Evolutionary conservation across 805 yeast species (phyloP), one percentile per base, ranked within the genome.

Genomic region (Myxozyma geophila): DNA sequence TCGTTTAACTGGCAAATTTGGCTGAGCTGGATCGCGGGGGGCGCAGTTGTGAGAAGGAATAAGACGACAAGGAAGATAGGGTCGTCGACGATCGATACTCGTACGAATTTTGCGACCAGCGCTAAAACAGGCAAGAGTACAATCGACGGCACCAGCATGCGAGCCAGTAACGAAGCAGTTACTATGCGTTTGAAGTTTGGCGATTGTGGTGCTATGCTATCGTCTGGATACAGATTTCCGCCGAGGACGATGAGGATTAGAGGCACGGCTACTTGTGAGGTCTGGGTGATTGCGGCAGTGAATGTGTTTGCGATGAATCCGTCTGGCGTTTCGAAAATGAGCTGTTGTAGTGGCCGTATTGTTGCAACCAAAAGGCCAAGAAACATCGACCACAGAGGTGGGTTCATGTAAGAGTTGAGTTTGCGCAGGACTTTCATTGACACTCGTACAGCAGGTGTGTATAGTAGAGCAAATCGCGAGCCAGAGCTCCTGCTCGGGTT

Each of bases 11-110:
- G 88, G 62, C 87, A 84, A 62, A 85, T 86, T 72, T 85, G 89
- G 17, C 87, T 81, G 50, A 85, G 79, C 75, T 86, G 89, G 67
- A 85, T 85, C 7, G 89, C 89, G 0, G 89, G 89, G 2, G 89
- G 89, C 0, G 87, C 81, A 1, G 84, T 80, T 1, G 88, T 85
- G 52, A 85, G 78, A 19, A 85, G 76, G 68, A 86, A 85, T 12
- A 85, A 79, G 50, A 85, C 86, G 51, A 85, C 80, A 64, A 86
- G 73, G 69, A 85, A 85, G 59, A 86, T 83, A 9, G 89, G 89
- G 72, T 85, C 83, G 69, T 79, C 81, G 40, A 80, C 70, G 57
- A 80, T 79, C 21, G 81, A 78, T 12, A 84, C 76, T 57, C 79
- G 78, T 60, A 83, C 71, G 71, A 75, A 84, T 74, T 82, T 83